phyloP scores from a whole-genome alignment of 257 asterid species.

The Forsythia suspensa region DNA sequence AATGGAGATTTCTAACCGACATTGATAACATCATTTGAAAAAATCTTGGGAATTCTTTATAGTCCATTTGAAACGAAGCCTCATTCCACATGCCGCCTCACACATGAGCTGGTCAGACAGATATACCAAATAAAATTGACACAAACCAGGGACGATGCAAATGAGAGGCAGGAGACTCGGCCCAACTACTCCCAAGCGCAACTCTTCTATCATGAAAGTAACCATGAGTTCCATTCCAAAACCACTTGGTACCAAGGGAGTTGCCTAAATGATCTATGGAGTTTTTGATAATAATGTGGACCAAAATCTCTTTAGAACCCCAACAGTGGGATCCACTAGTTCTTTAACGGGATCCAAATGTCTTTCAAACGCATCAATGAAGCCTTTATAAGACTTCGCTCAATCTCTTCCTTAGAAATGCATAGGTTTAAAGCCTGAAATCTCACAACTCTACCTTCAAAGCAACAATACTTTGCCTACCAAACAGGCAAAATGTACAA shows the following conservation, averaged over 20 bases:
- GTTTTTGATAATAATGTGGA: background rate
- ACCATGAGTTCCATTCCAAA: background rate
- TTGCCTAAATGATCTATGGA: background rate
- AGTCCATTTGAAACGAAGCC: background rate
- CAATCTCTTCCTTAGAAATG: conserved; percentile 10
- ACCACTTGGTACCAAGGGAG: conserved; percentile 1
- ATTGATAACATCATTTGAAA: background rate
- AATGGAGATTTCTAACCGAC: conserved; percentile 4
- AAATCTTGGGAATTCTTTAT: background rate
- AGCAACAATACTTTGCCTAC: conserved; percentile 5
- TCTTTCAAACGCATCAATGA: conserved; percentile 18
- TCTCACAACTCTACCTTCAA: conserved; percentile 12
- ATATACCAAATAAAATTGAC: background rate
- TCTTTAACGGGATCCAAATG: conserved; percentile 13
- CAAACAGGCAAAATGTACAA: conserved; percentile 5
- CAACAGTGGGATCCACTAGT: conserved; percentile 7
- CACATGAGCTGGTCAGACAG: conserved; percentile 12
- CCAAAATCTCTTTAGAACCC: background rate
- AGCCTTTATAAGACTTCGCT: background rate
- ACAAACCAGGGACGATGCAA: background rate
- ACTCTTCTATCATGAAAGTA: background rate
- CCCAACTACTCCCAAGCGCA: background rate
- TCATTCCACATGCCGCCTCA: conserved; percentile 5
- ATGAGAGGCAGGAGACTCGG: background rate
- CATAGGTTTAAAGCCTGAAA: conserved; percentile 7